Conservation (phyloP, 2,329 filamentous ascomycete genomes). For the Neurospora sp. region DNA sequence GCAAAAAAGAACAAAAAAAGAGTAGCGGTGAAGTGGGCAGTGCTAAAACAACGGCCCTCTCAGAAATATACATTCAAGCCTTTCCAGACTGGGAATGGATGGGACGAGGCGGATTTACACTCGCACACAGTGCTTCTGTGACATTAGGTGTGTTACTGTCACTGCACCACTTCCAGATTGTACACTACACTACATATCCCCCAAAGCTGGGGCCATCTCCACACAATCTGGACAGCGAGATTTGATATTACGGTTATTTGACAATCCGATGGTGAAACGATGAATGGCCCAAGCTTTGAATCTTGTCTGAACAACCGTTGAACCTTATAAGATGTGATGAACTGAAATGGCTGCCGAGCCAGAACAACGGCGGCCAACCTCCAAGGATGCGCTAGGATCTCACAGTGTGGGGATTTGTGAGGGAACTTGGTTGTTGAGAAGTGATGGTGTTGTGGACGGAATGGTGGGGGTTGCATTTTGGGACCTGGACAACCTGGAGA, state of each 20-base stretch:
- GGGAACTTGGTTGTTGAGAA: not conserved
- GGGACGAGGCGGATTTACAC: not conserved
- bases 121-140: not conserved
- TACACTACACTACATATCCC: not conserved
- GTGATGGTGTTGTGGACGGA: not conserved
- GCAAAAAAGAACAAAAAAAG: not conserved
- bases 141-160: not conserved
- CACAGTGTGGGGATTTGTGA: not conserved
- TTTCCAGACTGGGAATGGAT: not conserved
- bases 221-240: not conserved
- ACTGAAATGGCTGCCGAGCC: not conserved
- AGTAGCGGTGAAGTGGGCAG: not conserved
- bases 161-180: not conserved
- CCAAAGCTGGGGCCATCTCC: not conserved
- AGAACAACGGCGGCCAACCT: not conserved
- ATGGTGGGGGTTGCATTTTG: not conserved
- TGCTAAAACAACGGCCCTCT: not conserved
- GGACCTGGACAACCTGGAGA: not conserved
- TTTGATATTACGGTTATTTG: not conserved
- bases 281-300: not conserved
- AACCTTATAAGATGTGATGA: not conserved
- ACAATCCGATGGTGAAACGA: not conserved
- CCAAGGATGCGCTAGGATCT: not conserved
- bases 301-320: not conserved
- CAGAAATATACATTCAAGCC: not conserved